Evolutionary conservation across 345 rosid genomes (phyloP), one percentile per base, ranked within the genome.

Genomic region (Acer saccharum): DNA sequence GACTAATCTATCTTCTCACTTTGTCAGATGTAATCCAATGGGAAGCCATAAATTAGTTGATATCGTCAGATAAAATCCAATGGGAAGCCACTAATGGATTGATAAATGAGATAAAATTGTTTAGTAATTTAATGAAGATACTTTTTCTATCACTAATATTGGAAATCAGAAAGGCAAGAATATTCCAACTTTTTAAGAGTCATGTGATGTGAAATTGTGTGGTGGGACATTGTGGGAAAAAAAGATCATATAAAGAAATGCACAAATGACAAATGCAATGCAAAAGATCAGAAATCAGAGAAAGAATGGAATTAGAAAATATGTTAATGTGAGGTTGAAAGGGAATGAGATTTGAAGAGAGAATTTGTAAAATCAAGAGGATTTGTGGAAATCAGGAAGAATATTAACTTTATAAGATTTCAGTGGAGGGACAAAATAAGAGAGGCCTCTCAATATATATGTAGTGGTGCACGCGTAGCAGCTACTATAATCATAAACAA

Each of bases 381-480:
- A 52, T 17, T 68, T 54, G 39, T 67, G 32, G 50, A 32, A 46
- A 44, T 3, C 4, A 35, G 78, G 64, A 76, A 77, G 39, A 35
- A 35, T 62, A 25, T 25, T 25, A 44, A 71, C 61, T 62, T 68
- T 81, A 63, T 81, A 66, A 54, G 10, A 63, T 58, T 69, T 73
- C 69, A 35, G 68, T 71, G 79, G 82, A 65, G 78, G 46, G 68
- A 17, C 69, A 73, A 65, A 5, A 35, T 73, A 63, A 21, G 23
- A 13, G 10, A 10, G 6, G 14, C 21, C 21, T 62, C 20, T 43
- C 57, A 20, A 57, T 78, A 67, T 71, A 35, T 35, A 4, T 35
- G 39, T 35, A 4, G 23, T 27, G 46, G 16, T 35, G 89, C 89
- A 84, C 76, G 86, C 87, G 83, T 29, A 74, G 69, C 29, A 41